A percentile compares a stretch with the other conserved stretches of the same genome.
phyloP scores from a whole-genome alignment of 1,284 basidiomycete species.

The Ceratobasidium sp. region DNA sequence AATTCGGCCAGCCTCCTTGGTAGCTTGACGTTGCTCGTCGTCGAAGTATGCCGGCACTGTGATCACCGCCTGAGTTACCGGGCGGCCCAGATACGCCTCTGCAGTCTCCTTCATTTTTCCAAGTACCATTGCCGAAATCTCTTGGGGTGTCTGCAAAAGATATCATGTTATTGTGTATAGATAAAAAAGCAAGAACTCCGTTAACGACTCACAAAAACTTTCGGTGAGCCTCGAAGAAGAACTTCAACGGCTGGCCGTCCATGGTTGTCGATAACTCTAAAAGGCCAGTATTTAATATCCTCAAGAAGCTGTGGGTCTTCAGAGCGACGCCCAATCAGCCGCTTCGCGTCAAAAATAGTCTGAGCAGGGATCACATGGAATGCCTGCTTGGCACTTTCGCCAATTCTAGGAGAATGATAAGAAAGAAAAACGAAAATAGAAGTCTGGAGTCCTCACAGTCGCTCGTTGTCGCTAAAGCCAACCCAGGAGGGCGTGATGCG shows the following conservation, averaged over 20 bases:
- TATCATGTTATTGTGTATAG: conserved; percentile 34
- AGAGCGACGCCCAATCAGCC: background rate
- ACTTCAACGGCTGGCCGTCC: conserved; percentile 70
- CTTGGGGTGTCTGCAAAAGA: background rate
- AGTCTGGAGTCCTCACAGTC: background rate
- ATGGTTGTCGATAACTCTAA: conserved; percentile 65
- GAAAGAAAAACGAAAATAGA: background rate
- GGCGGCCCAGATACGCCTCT: background rate
- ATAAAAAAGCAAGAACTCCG: background rate
- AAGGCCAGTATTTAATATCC: conserved; percentile 58
- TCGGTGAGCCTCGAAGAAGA: conserved; percentile 67
- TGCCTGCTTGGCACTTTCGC: background rate
- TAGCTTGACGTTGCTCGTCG: conserved; percentile 67
- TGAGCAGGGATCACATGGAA: background rate
- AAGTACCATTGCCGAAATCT: conserved; percentile 1
- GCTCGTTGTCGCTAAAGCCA: background rate
- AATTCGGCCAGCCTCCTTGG: conserved; percentile 67
- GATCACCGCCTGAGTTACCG: conserved; percentile 65
- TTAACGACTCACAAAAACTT: conserved; percentile 55
- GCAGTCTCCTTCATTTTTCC: background rate
- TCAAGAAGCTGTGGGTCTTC: background rate
- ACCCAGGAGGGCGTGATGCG: conserved; percentile 5
- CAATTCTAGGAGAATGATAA: background rate
- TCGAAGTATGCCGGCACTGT: conserved; percentile 69
- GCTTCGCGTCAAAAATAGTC: background rate